Base-by-base conservation (phyloP, 495 filamentous ascomycete genomes). In the Pseudevernia furfuracea region DNA sequence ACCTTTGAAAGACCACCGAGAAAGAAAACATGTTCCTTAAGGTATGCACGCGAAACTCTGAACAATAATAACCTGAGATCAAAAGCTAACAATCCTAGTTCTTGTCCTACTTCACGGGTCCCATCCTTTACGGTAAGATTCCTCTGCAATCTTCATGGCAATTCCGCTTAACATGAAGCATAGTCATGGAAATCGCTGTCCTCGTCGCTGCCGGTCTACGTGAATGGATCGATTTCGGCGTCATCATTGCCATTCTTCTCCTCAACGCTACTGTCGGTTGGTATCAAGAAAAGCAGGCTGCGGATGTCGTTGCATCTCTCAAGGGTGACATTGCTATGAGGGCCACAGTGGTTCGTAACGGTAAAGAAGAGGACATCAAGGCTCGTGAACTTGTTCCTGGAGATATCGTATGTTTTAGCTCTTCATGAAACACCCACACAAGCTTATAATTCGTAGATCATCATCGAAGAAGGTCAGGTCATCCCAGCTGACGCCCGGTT, bases 251-350 rank as follows among this genome's bases (percentile, higher is more conserved):
- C 73, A 91, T 92, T 68, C 74, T 92, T 37, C 77, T 86, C 67
- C 85, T 92, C 64, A 92, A 92, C 78, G 89, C 89, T 63, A 72
- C 80, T 60, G 89, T 91, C 73, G 89, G 89, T 78, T 92, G 88
- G 84, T 92, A 91, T 75, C 89, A 92, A 74, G 89, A 92, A 75
- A 91, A 90, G 78, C 87, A 90, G 77, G 89, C 89, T 66, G 89
- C 87, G 65, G 89, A 92, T 75, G 87, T 92, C 69, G 89, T 92
- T 65, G 87, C 88, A 62, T 84, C 79, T 64, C 78, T 92, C 49
- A 91, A 90, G 78, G 89, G 89, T 79, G 88, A 91, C 70, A 92
- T 92, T 73, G 89, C 89, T 65, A 88, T 92, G 86, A 86, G 83
- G 74, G 84, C 87, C 60, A 77, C 78, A 69, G 87, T 90, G 70